Evolutionary conservation across 768 basidiomycete species (phyloP), one percentile per base, ranked within the genome.

Genomic region (Phylloporus sp.): DNA sequence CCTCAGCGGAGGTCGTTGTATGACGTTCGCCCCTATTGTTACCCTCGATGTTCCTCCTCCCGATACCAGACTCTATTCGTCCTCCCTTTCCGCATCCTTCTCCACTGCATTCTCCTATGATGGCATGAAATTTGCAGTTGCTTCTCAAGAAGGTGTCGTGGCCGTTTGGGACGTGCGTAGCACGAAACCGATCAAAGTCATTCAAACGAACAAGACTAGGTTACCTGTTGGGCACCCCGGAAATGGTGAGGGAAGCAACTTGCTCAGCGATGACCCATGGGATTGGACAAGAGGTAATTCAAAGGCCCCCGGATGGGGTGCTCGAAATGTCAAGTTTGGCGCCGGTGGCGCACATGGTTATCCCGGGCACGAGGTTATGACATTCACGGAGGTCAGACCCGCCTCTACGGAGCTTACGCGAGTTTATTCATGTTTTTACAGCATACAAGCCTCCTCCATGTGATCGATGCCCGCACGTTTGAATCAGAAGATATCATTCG

Each of bases 401-500:
- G 13, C 26, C 39, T 24, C 53, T 3, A 2, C 24, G 5, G 29
- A 47, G 16, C 20, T 44, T 26, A 42, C 28, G 10, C 16, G 4
- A 29, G 20, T 48, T 52, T 44, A 11, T 45, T 59, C 22, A 67
- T 54, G 12, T 44, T 42, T 50, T 43, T 16, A 20, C 58, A 94
- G 89, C 92, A 95, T 64, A 88, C 89, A 2, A 85, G 80, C 27
- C 69, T 87, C 32, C 66, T 95, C 8, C 94, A 97, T 61, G 75
- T 95, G 50, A 74, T 95, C 44, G 94, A 97, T 62, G 91, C 92
- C 4, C 78, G 83, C 40, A 94, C 91, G 0, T 95, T 95, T 59
- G 85, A 91, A 62, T 80, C 79, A 6, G 84, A 88, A 55, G 83
- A 89, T 53, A 76, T 85, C 16, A 66, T 90, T 18, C 79, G 75